Conservation (phyloP, 257 asterid genomes). For the Penstemon eatonii region DNA sequence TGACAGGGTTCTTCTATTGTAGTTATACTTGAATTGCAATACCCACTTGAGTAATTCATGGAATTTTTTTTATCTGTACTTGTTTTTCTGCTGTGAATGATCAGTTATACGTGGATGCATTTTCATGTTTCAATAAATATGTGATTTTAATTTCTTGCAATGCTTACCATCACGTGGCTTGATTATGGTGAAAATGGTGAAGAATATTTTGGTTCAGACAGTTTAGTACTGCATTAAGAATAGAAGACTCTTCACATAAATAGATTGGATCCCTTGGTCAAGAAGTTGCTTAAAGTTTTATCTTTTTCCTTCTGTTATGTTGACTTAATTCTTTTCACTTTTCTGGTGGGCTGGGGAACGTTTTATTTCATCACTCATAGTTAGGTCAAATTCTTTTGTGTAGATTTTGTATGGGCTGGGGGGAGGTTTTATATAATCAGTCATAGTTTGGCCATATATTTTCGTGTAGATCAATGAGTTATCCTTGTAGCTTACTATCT, state of each 20-base stretch:
- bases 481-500: slow-evolving; percentile 8
- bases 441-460: neutral
- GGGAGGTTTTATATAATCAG: neutral
- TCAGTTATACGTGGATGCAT: slow-evolving; percentile 2
- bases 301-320: neutral
- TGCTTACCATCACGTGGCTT: slow-evolving; percentile 3
- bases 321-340: neutral
- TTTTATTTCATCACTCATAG: neutral
- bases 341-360: neutral
- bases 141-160: slow-evolving; percentile 16
- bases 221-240: neutral
- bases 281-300: neutral
- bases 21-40: neutral
- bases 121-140: slow-evolving; percentile 1
- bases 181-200: slow-evolving; percentile 9
- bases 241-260: neutral
- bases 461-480: slow-evolving; percentile 11
- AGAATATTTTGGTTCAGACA: slow-evolving; percentile 13
- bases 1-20: neutral
- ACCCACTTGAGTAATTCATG: neutral
- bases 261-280: neutral
- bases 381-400: neutral
- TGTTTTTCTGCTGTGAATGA: slow-evolving; percentile 1
- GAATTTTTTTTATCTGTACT: slow-evolving; percentile 13
- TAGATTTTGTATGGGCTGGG: slow-evolving; percentile 8